A percentile compares a stretch with the other conserved stretches of the same genome.
These are phyloP conservation scores for Dictyophora rubrovolvata DNA, from an alignment of 768 basidiomycete species.

Conservation along the genomic window DNA sequence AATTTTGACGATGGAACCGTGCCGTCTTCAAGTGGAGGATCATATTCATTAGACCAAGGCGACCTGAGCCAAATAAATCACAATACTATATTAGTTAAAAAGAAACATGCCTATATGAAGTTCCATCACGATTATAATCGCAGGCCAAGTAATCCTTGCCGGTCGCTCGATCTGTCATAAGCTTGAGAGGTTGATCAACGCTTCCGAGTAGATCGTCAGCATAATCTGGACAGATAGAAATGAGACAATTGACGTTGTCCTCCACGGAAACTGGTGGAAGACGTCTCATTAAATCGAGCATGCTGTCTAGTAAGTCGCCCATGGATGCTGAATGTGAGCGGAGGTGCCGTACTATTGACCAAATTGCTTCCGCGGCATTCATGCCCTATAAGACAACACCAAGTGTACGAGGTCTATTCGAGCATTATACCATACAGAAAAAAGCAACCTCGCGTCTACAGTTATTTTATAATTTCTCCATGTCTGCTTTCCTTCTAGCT, in stretches of 20 bases:
- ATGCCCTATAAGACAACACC: too few species aligned
- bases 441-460: not conserved
- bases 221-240: conserved; percentile 80
- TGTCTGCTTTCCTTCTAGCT: not conserved
- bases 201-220: conserved; percentile 91
- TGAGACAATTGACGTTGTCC: conserved; percentile 75
- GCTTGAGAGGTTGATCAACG: conserved; percentile 87
- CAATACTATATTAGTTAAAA: conserved; percentile 8
- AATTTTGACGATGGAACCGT: conserved; percentile 77
- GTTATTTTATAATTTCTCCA: not conserved
- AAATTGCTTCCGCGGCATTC: conserved; percentile 2
- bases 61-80: conserved; percentile 44
- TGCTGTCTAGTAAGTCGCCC: conserved; percentile 78
- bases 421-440: too few species aligned
- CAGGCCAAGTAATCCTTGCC: conserved; percentile 89
- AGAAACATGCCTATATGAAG: conserved; percentile 69
- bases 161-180: conserved; percentile 67
- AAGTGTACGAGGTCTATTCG: too few species aligned
- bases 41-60: conserved; percentile 97
- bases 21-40: conserved; percentile 82
- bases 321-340: conserved; percentile 25
- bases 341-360: not conserved
- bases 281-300: conserved; percentile 92
- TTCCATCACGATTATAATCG: conserved; percentile 88
- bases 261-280: conserved; percentile 87